Base-by-base conservation (phyloP, 495 filamentous ascomycete genomes). In the Cercophora sp. region DNA sequence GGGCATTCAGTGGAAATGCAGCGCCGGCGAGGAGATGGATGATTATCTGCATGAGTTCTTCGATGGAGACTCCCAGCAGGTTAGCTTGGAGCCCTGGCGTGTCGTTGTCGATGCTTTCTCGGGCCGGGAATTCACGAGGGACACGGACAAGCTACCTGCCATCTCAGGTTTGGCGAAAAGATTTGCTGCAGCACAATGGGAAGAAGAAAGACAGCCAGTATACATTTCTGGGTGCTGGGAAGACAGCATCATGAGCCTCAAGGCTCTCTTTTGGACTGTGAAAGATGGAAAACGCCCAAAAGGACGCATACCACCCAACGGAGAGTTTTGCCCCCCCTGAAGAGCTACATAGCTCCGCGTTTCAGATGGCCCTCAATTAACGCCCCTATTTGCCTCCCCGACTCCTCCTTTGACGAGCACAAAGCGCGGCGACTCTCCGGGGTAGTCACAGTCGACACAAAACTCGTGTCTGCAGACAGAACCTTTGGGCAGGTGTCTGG, bases 1-100 rank as follows among this genome's bases (percentile, higher is more conserved):
- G 8, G 45, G 37, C 16, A 16, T 48, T 9, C 45, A 48, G 20
- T 48, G 45, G 45, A 9, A 16, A 32, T 48, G 45, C 31, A 48
- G 13, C 29, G 37, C 37, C 23, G 37, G 37, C 18, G 13, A 5
- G 16, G 37, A 20, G 16, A 18, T 18, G 6, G 2, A 5, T 4
- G 18, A 22, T 5, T 20, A 19, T 8, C 3, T 5, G 10, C 4
- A 4, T 5, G 23, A 3, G 5, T 20, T 20, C 23, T 41, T 9
- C 15, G 13, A 22, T 22, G 5, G 18, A 4, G 23, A 3, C 37
- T 16, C 9, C 5, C 5, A 15, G 15, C 10, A 32, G 29, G 13
- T 32, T 13, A 13, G 29, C 6, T n/a, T 37, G 34, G 11, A 37
- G 4, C 4, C 34, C 5, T 41, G 37, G 37, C 2, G 13, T 5